Evolutionary conservation across 2,329 filamentous ascomycete genomes (phyloP).

Genomic region (Fusarium anthophilum): DNA sequence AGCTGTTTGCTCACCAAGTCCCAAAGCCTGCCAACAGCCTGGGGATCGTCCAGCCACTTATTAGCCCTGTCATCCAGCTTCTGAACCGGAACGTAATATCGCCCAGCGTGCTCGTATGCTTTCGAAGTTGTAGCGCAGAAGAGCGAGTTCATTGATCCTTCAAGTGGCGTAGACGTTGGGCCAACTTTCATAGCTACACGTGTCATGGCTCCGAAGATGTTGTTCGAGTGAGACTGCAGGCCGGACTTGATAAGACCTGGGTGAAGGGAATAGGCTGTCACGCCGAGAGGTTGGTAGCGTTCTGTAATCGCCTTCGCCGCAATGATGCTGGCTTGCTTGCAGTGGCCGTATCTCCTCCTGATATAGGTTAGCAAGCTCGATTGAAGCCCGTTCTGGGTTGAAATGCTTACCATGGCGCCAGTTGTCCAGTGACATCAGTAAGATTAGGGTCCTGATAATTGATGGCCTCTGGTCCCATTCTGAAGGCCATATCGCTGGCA

Average conservation of each 20-base stretch:
- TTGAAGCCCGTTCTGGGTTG: rapidly evolving
- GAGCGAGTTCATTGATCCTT: constrained; percentile 36
- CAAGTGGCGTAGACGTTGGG: constrained; percentile 19
- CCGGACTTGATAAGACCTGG: constrained; percentile 35
- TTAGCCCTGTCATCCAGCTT: constrained; percentile 28
- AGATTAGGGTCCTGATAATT: constrained; percentile 39
- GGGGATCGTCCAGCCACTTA: constrained; percentile 33
- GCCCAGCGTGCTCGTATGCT: constrained; percentile 10
- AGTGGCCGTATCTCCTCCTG: constrained; percentile 36
- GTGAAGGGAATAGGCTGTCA: constrained; percentile 40
- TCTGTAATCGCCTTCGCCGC: constrained; percentile 32
- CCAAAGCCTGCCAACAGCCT: constrained; percentile 24
- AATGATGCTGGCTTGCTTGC: constrained; percentile 36
- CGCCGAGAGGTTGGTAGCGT: constrained; percentile 23
- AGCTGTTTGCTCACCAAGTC: constrained; percentile 8
- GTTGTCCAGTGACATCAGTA: constrained; percentile 15
- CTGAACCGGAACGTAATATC: constrained; percentile 31
- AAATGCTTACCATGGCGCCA: constrained; percentile 21
- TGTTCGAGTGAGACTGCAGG: constrained; percentile 28
- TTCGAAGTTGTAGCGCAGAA: constrained; percentile 33
- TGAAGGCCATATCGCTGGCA: constrained; percentile 31
- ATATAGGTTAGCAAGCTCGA: neutral
- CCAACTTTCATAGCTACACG: constrained; percentile 26
- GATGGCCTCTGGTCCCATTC: constrained; percentile 29
- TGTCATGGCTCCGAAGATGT: constrained; percentile 22